A percentile compares a stretch with the other conserved stretches of the same genome.
phyloP scores from a whole-genome alignment of 768 basidiomycete species.

The Trametes maxima region DNA sequence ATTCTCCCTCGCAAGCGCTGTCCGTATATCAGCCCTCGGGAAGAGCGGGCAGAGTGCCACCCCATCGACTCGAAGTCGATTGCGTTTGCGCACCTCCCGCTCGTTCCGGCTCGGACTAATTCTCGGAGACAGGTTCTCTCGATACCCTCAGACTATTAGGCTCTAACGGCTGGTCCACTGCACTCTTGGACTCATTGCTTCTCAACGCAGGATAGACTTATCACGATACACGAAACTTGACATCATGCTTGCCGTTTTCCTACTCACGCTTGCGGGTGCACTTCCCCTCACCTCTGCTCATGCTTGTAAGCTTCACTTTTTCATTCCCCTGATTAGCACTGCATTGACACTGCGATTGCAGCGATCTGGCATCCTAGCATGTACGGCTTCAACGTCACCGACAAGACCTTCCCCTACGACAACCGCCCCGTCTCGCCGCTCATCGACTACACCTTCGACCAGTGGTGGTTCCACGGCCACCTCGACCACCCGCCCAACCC shows the following conservation, averaged over 20 bases:
- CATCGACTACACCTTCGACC: conserved; percentile 39
- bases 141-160: not conserved
- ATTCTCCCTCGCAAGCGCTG: conserved; percentile 15
- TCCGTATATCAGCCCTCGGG: conserved; percentile 14
- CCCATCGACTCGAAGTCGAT: conserved; percentile 15
- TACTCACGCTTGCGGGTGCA: conserved; percentile 14
- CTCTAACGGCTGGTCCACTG: conserved; percentile 4
- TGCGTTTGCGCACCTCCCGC: conserved; percentile 3
- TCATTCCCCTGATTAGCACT: not conserved
- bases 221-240: not conserved
- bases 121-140: conserved; percentile 19
- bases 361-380: conserved; percentile 61
- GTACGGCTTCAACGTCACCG: conserved; percentile 71
- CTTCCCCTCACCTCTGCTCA: conserved; percentile 22
- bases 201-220: not conserved
- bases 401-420: conserved; percentile 55
- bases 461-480: conserved; percentile 68
- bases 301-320: conserved; percentile 18
- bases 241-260: conserved; percentile 14
- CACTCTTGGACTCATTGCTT: not conserved
- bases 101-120: conserved; percentile 4
- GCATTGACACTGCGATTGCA: conserved; percentile 17
- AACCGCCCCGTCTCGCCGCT: conserved; percentile 59
- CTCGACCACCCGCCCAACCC: conserved; percentile 58
- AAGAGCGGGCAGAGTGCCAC: not conserved